Base-by-base conservation (phyloP, 1,284 basidiomycete species). In the Schizopora paradoxa region DNA sequence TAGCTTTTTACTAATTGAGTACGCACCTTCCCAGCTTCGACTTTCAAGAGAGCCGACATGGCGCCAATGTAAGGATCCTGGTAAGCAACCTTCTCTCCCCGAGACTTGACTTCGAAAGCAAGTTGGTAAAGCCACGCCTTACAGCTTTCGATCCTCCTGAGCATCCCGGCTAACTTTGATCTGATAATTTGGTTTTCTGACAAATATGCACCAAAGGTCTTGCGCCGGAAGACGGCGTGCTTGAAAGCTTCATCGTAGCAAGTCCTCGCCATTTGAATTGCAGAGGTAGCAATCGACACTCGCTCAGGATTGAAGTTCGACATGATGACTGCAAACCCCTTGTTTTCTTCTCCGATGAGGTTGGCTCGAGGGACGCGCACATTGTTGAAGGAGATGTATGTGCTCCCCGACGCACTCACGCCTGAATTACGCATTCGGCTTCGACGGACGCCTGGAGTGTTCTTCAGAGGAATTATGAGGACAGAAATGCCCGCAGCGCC, bases 271-370 rank as follows among this genome's bases (percentile, higher is more conserved):
- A 55, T 39, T 11, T 33, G n/a, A 13, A 54, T 16, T 0, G 48
- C 43, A 10, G 37, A 36, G 11, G 40, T 37, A 5, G 53, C 49
- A 10, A 54, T 26, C 2, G 26, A 23, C 21, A 54, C 43, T 14
- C 54, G 46, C 42, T 55, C 54, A 6, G 49, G 50, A 29, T 55
- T 55, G 41, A 55, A 55, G 40, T 55, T 54, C 5, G 49, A 23
- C 52, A 55, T 54, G 10, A 55, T 45, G 35, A 54, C 45, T 18
- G 19, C 23, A 22, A 55, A 55, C 2, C 54, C 54, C 5, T 41
- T 31, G 16, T 45, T 48, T 23, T 49, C 47, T 22, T 39, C 22
- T 5, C 54, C 54, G 32, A 55, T 47, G 10, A 54, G 43, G 39
- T 54, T 55, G 18, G 21, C 37, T 14, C 34, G 28, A 8, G 54